A percentile compares a stretch with the other conserved stretches of the same genome.
Evolutionary conservation across 2,329 filamentous ascomycete genomes (phyloP).

Genomic region (Beauveria scarabaeidicola): DNA sequence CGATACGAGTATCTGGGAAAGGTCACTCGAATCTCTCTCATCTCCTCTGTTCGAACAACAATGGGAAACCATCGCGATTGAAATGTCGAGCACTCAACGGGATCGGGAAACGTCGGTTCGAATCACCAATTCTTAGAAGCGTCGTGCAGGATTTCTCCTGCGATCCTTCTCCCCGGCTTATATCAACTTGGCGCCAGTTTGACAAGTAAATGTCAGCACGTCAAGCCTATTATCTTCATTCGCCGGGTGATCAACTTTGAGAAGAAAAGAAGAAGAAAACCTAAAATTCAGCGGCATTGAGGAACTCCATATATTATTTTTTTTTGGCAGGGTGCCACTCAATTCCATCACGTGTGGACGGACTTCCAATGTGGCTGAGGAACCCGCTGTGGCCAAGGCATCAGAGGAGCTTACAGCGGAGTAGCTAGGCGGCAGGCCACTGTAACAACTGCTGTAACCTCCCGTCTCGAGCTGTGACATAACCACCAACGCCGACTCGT

Average conservation of each 20-base stretch:
- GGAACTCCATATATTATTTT: not conserved
- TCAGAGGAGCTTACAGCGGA: not conserved
- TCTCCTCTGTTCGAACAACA: too few relatives aligned
- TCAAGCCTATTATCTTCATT: conserved; percentile 47
- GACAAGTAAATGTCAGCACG: conserved; percentile 28
- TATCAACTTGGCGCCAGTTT: conserved; percentile 46
- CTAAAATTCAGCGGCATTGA: conserved; percentile 10
- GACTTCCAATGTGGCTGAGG: not conserved
- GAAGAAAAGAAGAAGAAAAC: conserved; percentile 22
- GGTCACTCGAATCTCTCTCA: not conserved
- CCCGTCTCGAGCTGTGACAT: not conserved
- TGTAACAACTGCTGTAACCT: conserved; percentile 1
- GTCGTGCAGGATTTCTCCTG: conserved; percentile 32
- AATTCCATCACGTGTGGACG: not conserved
- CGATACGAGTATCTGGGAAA: not conserved
- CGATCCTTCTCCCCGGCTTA: conserved; percentile 48
- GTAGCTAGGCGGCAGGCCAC: not conserved
- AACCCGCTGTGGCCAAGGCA: not conserved
- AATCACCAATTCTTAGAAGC: conserved; percentile 59
- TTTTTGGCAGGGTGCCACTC: not conserved
- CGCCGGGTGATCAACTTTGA: conserved; percentile 50
- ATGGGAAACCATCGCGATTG: not conserved
- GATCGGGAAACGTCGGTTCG: conserved; percentile 47
- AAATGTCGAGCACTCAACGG: conserved; percentile 56
- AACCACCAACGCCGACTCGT: not conserved